Conservation (phyloP, 2,329 filamentous ascomycete genomes). For the Leptographium wingfieldii region DNA sequence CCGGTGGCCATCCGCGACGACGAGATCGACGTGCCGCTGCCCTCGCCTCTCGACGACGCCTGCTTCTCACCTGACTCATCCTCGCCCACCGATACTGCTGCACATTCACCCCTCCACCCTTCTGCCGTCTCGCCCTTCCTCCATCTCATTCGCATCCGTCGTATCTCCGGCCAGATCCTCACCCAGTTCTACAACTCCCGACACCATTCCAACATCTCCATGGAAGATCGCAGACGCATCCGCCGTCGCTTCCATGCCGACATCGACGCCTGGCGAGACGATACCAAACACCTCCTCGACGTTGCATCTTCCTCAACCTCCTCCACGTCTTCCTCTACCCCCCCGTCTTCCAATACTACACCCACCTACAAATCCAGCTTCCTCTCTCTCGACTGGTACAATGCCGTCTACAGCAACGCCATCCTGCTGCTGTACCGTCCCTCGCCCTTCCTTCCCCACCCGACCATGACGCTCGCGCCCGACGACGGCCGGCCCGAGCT, state of each 20-base stretch:
- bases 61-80: neutral
- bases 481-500: slow-evolving; percentile 4
- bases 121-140: slow-evolving; percentile 5
- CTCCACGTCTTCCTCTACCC: neutral
- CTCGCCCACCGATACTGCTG: neutral
- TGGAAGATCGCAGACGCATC: neutral
- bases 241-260: neutral
- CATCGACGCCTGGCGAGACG: neutral
- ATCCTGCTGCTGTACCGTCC: slow-evolving; percentile 9
- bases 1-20: slow-evolving; percentile 8
- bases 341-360: no score
- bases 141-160: slow-evolving; percentile 8
- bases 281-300: neutral
- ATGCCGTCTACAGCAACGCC: slow-evolving; percentile 7
- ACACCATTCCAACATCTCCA: neutral
- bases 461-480: neutral
- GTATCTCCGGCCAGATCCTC: slow-evolving; percentile 2
- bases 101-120: neutral
- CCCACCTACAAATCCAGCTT: slow-evolving; percentile 1
- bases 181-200: slow-evolving; percentile 1
- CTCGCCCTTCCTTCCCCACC: slow-evolving; percentile 6
- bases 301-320: neutral
- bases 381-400: slow-evolving; percentile 4
- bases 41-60: slow-evolving; percentile 6
- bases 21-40: slow-evolving; percentile 6